Conservation (phyloP, 2,329 filamentous ascomycete species). For the Rutstroemia sp. region DNA sequence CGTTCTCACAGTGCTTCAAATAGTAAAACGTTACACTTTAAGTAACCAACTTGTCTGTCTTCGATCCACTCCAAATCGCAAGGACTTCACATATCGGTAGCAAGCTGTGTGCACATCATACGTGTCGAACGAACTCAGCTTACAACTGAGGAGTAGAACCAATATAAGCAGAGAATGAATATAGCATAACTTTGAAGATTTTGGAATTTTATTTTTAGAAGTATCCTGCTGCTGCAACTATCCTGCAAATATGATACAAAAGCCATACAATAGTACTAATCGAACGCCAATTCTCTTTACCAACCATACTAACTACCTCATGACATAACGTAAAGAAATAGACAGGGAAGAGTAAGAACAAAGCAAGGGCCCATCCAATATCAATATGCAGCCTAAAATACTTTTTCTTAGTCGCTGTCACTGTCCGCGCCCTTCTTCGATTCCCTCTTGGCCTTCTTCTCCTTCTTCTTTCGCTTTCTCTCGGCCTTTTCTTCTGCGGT, state of each 20-base stretch:
- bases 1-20: too few species aligned
- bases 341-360: neutral
- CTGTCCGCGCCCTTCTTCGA: conserved; percentile 38
- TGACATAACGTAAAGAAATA: neutral
- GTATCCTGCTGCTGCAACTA: conserved; percentile 11
- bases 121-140: neutral
- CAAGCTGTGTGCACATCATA: too few species aligned
- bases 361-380: neutral
- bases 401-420: conserved; percentile 38
- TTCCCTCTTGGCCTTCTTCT: conserved; percentile 45
- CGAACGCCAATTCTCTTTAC: neutral
- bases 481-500: conserved; percentile 56
- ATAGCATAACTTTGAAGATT: neutral
- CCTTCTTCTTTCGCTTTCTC: conserved; percentile 44
- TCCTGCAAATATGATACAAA: conserved; percentile 22
- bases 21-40: too few species aligned
- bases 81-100: too few species aligned
- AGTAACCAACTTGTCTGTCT: too few species aligned
- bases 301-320: neutral
- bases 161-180: neutral
- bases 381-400: neutral
- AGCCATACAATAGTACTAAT: neutral
- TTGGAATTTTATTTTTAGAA: neutral
- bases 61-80: too few species aligned
- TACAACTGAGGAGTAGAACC: neutral